Conservation (phyloP, 495 filamentous ascomycete genomes). For the Geopyxis carbonaria region DNA sequence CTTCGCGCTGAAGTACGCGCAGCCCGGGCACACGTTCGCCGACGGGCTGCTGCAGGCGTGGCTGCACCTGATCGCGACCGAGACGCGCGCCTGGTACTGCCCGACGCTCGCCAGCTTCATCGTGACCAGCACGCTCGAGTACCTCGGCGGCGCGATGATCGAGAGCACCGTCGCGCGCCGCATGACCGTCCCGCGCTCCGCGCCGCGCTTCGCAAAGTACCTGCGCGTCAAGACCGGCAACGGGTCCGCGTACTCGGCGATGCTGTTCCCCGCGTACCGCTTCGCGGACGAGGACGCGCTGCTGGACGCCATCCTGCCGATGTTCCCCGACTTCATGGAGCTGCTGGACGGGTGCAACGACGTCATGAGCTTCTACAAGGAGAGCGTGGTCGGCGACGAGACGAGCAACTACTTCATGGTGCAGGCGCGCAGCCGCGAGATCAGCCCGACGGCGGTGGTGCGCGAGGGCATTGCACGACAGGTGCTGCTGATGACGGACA, state of each 20-base stretch:
- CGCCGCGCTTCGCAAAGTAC: constrained; percentile 3
- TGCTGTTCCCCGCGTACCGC: constrained; percentile 2
- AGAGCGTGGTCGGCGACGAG: constrained; percentile 2
- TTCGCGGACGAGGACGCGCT: constrained; percentile 7
- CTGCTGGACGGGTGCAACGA: constrained; percentile 4
- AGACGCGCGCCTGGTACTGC: no score
- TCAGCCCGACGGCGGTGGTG: no score
- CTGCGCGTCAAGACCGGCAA: constrained; percentile 5
- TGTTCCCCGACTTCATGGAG: constrained; percentile 7
- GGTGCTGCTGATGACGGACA: no score
- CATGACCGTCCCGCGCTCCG: neutral
- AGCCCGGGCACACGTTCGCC: neutral
- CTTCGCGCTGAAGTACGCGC: neutral
- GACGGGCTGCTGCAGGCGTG: neutral
- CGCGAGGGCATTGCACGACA: no score
- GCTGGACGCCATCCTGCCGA: constrained; percentile 1
- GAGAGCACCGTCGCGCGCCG: neutral
- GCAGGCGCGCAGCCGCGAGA: no score
- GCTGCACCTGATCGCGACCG: no score
- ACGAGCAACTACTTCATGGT: constrained; percentile 3
- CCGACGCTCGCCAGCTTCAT: constrained; percentile 1
- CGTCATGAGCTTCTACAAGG: constrained; percentile 8
- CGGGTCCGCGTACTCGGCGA: constrained; percentile 1
- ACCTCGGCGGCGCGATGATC: neutral
- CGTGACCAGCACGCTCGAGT: neutral